phyloP scores from a whole-genome alignment of 257 asterid species.

The Voacanga thouarsii region DNA sequence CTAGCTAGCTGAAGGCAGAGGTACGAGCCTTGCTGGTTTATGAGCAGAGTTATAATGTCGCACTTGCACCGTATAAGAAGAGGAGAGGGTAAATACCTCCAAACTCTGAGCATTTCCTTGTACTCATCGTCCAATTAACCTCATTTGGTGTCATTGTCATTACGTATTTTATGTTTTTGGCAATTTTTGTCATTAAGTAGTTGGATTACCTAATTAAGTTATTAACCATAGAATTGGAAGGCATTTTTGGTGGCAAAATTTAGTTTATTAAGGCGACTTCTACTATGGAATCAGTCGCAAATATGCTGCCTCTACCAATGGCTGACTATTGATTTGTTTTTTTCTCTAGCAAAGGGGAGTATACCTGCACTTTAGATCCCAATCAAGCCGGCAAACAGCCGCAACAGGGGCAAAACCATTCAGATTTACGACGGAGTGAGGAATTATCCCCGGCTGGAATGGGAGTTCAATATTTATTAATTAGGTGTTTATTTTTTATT shows the following conservation, averaged over 20 bases:
- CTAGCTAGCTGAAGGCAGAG: too few relatives aligned
- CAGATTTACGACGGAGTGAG: too few relatives aligned
- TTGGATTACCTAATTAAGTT: not conserved
- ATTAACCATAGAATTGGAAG: not conserved
- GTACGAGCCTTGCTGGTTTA: too few relatives aligned
- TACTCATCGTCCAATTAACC: not conserved
- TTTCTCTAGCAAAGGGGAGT: not conserved
- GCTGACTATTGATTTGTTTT: not conserved
- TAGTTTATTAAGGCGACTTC: not conserved
- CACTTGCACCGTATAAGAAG: not conserved
- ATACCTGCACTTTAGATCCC: not conserved
- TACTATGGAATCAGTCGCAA: not conserved
- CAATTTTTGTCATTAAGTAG: not conserved
- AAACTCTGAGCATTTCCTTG: not conserved
- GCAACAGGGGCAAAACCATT: too few relatives aligned
- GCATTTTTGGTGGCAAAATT: not conserved
- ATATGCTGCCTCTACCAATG: not conserved
- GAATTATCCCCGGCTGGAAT: too few relatives aligned
- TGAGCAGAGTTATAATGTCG: too few relatives aligned
- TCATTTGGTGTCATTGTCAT: not conserved
- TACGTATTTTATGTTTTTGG: not conserved
- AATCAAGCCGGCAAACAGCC: too few relatives aligned
- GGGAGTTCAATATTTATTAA: too few relatives aligned
- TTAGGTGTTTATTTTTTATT: too few relatives aligned
- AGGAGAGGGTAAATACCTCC: not conserved